These are phyloP conservation scores for Backusella macrospora DNA, from an alignment of 192 early-diverging fungal species.

Conservation along the genomic window DNA sequence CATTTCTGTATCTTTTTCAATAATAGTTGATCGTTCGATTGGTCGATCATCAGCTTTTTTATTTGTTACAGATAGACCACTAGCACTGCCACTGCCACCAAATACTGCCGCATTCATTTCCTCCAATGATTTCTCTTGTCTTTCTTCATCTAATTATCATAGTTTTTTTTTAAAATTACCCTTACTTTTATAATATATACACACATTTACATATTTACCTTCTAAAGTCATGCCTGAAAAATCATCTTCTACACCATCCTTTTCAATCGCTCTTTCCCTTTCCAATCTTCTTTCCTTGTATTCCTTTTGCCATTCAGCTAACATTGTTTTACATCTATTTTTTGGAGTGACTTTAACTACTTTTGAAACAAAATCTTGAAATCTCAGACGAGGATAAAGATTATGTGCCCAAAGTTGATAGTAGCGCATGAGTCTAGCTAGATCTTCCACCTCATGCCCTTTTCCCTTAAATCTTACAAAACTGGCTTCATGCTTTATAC, in stretches of 20 bases:
- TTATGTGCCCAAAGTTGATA: slow-evolving; percentile 41
- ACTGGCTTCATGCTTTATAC: slow-evolving; percentile 16
- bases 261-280: neutral
- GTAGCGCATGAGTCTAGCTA: slow-evolving; percentile 30
- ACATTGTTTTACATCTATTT: slow-evolving; percentile 9
- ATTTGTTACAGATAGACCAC: neutral
- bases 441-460: slow-evolving; percentile 22
- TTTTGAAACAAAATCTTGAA: slow-evolving; percentile 27
- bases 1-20: neutral
- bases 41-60: neutral
- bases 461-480: slow-evolving; percentile 8
- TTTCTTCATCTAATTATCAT: neutral
- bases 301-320: slow-evolving; percentile 12
- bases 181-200: no score
- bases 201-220: slow-evolving; percentile 6
- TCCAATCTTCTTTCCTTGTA: slow-evolving; percentile 1
- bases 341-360: slow-evolving; percentile 26
- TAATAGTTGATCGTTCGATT: neutral
- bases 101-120: neutral
- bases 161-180: neutral
- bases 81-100: neutral
- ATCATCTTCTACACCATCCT: neutral
- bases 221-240: slow-evolving; percentile 25
- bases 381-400: slow-evolving; percentile 32
- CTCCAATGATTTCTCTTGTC: neutral